These are phyloP conservation scores for Daldinia bambusicola DNA, from an alignment of 495 filamentous ascomycete genomes.

Conservation along the genomic window DNA sequence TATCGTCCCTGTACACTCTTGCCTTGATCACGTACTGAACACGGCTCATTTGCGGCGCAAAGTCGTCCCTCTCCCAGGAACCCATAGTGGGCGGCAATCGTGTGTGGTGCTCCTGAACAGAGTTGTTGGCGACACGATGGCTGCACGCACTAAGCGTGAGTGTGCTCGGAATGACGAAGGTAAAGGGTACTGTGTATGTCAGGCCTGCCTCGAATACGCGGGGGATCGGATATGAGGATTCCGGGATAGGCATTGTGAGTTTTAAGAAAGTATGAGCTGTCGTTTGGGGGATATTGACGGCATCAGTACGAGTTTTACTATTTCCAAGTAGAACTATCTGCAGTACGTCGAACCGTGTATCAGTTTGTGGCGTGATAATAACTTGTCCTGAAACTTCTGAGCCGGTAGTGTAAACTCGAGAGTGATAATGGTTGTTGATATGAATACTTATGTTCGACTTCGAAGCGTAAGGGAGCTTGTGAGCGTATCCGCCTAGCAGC, in stretches of 20 bases:
- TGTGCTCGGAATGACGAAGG: constrained; percentile 83
- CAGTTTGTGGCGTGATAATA: constrained; percentile 66
- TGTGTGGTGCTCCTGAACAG: constrained; percentile 77
- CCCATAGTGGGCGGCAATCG: constrained; percentile 85
- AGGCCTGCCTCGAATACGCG: constrained; percentile 72
- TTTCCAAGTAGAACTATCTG: constrained; percentile 83
- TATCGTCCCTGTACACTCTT: constrained; percentile 57
- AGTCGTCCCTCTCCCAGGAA: constrained; percentile 77
- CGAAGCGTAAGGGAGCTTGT: constrained; percentile 33
- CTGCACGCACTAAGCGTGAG: constrained; percentile 68
- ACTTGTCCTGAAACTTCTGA: constrained; percentile 59
- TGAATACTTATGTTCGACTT: constrained; percentile 55
- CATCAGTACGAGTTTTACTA: constrained; percentile 55
- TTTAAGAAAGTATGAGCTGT: constrained; percentile 75
- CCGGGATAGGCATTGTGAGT: constrained; percentile 80
- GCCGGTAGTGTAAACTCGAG: constrained; percentile 62
- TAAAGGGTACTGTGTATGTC: constrained; percentile 81
- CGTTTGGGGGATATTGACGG: constrained; percentile 54
- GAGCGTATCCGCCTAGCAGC: constrained; percentile 32
- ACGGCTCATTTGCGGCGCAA: constrained; percentile 81
- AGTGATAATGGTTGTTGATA: constrained; percentile 57
- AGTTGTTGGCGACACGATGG: constrained; percentile 58
- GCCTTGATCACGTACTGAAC: constrained; percentile 80
- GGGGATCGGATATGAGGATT: constrained; percentile 73
- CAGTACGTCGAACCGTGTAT: constrained; percentile 81